Conservation (phyloP, 179 eudicot genomes). For the Silene noctiflora region DNA sequence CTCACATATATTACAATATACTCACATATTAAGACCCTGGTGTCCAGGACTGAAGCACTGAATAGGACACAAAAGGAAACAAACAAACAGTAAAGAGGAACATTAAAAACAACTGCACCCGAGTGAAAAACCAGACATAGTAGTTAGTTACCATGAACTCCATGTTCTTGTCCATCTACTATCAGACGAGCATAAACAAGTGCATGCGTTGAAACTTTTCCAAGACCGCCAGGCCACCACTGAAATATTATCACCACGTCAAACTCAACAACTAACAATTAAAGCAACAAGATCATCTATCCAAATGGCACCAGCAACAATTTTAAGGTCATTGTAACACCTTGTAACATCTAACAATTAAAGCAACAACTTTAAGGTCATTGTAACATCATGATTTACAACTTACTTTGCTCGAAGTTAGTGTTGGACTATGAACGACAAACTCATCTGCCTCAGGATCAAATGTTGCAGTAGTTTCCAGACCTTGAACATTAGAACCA, state of each 20-base stretch:
- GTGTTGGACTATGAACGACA: conserved; percentile 81
- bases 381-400: background rate
- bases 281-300: background rate
- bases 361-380: no score
- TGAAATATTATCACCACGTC: conserved; percentile 24
- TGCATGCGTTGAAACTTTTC: conserved; percentile 87
- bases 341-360: no score
- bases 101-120: no score
- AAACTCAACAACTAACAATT: background rate
- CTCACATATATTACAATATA: background rate
- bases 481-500: conserved; percentile 99
- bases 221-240: conserved; percentile 99
- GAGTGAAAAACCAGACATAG: background rate
- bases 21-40: background rate
- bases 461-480: conserved; percentile 98
- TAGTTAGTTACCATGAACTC: conserved; percentile 63
- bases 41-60: background rate
- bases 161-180: conserved; percentile 69
- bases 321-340: no score
- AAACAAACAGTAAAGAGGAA: background rate
- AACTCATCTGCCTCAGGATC: conserved; percentile 90
- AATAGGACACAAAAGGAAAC: background rate
- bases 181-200: conserved; percentile 81
- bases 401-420: conserved; percentile 94
- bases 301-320: no score